A percentile compares a stretch with the other conserved stretches of the same genome.
phyloP scores from a whole-genome alignment of 1,139 yeast species.

The Yamadazyma blattariae region DNA sequence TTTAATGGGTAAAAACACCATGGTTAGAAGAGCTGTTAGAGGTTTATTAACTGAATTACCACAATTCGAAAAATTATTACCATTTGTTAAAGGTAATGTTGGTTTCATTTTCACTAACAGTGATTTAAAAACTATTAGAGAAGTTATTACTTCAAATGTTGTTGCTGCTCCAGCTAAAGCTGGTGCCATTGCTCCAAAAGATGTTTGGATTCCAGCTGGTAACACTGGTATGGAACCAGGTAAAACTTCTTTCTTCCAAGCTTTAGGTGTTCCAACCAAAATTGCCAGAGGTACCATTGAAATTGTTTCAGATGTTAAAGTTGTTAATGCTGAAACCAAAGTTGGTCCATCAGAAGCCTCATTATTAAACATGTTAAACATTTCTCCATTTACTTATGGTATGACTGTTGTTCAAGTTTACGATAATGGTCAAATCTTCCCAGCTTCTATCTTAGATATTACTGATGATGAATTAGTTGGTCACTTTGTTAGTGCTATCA shows the following conservation, averaged over 20 bases:
- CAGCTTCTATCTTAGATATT: conserved; percentile 94
- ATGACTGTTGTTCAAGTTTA: conserved; percentile 93
- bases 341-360: conserved; percentile 99
- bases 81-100: conserved; percentile 95
- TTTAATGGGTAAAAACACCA: conserved; percentile 99
- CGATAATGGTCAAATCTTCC: conserved; percentile 98
- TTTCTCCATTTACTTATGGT: conserved; percentile 99
- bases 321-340: conserved; percentile 78
- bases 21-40: conserved; percentile 99
- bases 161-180: conserved; percentile 99
- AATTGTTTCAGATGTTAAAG: conserved; percentile 95
- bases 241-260: conserved; percentile 99
- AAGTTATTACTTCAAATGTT: conserved; percentile 80
- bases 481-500: conserved; percentile 91
- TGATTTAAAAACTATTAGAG: conserved; percentile 92
- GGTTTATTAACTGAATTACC: conserved; percentile 92
- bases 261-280: conserved; percentile 99
- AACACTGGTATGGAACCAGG: conserved; percentile 99
- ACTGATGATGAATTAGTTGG: conserved; percentile 93
- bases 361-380: conserved; percentile 98
- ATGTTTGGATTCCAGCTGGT: conserved; percentile 97
- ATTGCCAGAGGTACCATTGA: conserved; percentile 99
- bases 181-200: conserved; percentile 98
- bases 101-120: conserved; percentile 99
- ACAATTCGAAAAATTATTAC: conserved; percentile 92